phyloP scores from a whole-genome alignment of 306 rosid genomes.

The Quercus rubra region DNA sequence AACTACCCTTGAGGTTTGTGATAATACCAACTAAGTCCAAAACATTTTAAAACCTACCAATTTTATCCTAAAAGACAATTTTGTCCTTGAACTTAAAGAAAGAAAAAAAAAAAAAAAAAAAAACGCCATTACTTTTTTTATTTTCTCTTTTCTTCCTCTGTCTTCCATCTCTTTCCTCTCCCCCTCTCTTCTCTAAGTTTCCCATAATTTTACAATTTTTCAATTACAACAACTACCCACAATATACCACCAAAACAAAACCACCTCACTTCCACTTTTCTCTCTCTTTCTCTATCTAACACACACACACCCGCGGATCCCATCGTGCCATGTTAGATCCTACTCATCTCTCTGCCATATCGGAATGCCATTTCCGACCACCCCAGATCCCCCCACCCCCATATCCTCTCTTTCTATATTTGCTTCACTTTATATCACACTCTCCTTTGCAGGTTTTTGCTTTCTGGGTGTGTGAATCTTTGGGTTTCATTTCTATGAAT shows the following conservation, averaged over 20 bases:
- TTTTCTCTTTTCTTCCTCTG: too few relatives aligned
- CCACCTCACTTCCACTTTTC: neutral
- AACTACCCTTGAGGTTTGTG: too few relatives aligned
- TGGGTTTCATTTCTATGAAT: neutral
- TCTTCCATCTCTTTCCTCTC: too few relatives aligned
- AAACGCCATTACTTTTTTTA: rapidly evolving
- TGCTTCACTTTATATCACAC: constrained; percentile 15
- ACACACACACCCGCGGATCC: constrained; percentile 8
- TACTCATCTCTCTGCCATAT: neutral
- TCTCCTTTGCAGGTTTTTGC: neutral
- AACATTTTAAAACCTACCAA: too few relatives aligned
- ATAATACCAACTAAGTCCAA: too few relatives aligned
- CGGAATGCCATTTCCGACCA: constrained; percentile 19
- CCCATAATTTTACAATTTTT: neutral
- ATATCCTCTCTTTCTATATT: neutral
- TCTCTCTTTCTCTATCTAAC: neutral
- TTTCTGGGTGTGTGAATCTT: neutral
- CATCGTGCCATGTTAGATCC: constrained; percentile 18
- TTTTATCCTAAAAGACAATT: too few relatives aligned
- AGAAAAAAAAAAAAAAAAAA: too few relatives aligned
- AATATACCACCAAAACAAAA: neutral
- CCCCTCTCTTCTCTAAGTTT: too few relatives aligned
- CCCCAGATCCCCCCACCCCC: constrained; percentile 1
- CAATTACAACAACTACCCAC: neutral
- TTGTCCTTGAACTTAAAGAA: too few relatives aligned